A percentile compares a stretch with the other conserved stretches of the same genome.
These are phyloP conservation scores for Tylopilus vinaceipallidus DNA, from an alignment of 768 basidiomycete species.

Conservation along the genomic window DNA sequence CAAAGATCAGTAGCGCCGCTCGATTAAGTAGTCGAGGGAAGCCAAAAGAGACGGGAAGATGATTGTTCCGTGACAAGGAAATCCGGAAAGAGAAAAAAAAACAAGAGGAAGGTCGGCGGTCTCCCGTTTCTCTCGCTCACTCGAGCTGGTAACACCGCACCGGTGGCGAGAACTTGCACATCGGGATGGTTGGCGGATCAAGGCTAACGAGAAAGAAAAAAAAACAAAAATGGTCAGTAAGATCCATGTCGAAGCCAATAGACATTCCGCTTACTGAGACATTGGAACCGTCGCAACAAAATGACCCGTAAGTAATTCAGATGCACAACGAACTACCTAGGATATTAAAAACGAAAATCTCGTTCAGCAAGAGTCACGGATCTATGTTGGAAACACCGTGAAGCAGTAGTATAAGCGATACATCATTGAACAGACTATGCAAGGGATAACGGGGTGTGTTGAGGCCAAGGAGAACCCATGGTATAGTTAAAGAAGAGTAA, in stretches of 20 bases:
- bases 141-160: no score
- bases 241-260: neutral
- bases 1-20: neutral
- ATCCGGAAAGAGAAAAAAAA: neutral
- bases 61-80: neutral
- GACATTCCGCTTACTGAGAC: slow-evolving; percentile 24
- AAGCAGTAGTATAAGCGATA: slow-evolving; percentile 24
- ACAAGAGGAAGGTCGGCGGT: neutral
- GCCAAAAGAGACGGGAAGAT: neutral
- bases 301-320: slow-evolving; percentile 13
- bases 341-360: slow-evolving; percentile 21
- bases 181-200: neutral
- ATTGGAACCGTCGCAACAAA: slow-evolving; percentile 7
- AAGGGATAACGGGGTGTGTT: slow-evolving; percentile 18
- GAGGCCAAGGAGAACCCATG: slow-evolving; percentile 17
- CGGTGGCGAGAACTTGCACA: neutral
- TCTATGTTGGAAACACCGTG: slow-evolving; percentile 28
- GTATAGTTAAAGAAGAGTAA: slow-evolving; percentile 32
- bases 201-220: slow-evolving; percentile 6
- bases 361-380: slow-evolving; percentile 19
- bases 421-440: slow-evolving; percentile 34
- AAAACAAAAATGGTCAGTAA: slow-evolving; percentile 16
- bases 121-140: neutral
- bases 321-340: slow-evolving; percentile 25
- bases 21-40: neutral